Evolutionary conservation across 148 eudicot genomes (phyloP).

Genomic region (Vaccinium corymbosum): DNA sequence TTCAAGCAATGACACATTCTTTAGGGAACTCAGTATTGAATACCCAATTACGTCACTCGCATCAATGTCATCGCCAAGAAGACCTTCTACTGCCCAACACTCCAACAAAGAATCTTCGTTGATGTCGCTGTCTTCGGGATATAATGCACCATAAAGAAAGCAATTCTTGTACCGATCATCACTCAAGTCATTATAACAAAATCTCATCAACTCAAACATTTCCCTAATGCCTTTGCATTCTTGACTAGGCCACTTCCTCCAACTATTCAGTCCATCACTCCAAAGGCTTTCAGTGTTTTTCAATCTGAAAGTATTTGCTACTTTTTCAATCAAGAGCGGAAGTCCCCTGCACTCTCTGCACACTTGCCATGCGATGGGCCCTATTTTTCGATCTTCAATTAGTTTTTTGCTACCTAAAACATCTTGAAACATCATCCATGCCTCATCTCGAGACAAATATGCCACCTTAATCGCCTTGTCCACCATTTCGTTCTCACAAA

Average conservation of each 20-base stretch:
- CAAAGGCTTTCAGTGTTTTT: not conserved
- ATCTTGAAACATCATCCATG: conserved; percentile 21
- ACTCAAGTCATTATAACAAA: conserved; percentile 11
- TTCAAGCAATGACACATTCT: conserved; percentile 15
- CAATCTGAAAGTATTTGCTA: conserved; percentile 13
- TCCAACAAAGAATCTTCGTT: conserved; percentile 2
- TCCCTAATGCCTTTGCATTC: conserved; percentile 3
- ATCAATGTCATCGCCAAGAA: not conserved
- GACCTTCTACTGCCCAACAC: conserved; percentile 10
- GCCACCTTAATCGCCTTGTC: not conserved
- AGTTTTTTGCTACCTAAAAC: not conserved
- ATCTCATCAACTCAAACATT: conserved; percentile 9
- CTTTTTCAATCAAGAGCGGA: conserved; percentile 14
- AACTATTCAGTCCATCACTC: not conserved
- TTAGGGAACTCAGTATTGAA: not conserved
- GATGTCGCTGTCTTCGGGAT: conserved; percentile 21
- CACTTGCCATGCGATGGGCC: not conserved
- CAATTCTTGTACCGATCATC: conserved; percentile 9
- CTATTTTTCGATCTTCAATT: not conserved
- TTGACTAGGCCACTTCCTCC: conserved; percentile 9
- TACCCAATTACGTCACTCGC: not conserved
- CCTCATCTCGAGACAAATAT: conserved; percentile 6
- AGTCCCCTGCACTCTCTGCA: not conserved
- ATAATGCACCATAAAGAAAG: conserved; percentile 22
- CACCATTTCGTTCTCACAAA: not conserved